Conservation (phyloP, 192 early-diverging fungal species). For the Umbelopsis ramanniana region DNA sequence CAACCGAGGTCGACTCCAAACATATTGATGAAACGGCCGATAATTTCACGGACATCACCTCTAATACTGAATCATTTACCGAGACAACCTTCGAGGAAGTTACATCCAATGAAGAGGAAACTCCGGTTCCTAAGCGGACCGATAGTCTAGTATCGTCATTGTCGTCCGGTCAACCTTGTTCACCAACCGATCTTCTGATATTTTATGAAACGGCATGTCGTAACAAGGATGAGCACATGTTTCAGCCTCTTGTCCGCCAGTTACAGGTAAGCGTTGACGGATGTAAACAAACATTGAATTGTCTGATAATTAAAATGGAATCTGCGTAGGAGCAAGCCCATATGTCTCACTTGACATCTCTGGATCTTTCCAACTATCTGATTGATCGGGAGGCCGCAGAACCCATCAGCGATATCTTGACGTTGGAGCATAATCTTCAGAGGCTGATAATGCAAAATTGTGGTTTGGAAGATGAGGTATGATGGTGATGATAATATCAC, state of each 20-base stretch:
- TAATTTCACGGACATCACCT: neutral
- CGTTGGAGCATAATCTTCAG: conserved; percentile 72
- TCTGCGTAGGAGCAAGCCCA: conserved; percentile 28
- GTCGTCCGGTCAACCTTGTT: neutral
- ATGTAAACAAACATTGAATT: neutral
- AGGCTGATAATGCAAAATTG: conserved; percentile 73
- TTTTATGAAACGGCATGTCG: conserved; percentile 38
- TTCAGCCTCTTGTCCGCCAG: conserved; percentile 22
- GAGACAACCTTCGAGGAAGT: conserved; percentile 5
- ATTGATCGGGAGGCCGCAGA: conserved; percentile 62
- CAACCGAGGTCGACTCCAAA: neutral
- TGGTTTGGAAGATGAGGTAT: conserved; percentile 74
- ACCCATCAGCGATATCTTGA: conserved; percentile 77
- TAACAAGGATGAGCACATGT: conserved; percentile 32
- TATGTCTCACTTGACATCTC: conserved; percentile 6
- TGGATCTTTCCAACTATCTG: conserved; percentile 41
- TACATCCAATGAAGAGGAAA: neutral
- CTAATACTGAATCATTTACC: neutral
- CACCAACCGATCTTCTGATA: conserved; percentile 14
- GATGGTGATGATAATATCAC: neutral
- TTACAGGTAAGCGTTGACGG: neutral
- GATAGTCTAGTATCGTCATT: conserved; percentile 24
- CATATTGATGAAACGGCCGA: neutral
- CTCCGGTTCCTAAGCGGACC: conserved; percentile 17
- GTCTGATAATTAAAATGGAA: neutral